Conservation (phyloP, 129 eudicot species). For the Solidago caesia region DNA sequence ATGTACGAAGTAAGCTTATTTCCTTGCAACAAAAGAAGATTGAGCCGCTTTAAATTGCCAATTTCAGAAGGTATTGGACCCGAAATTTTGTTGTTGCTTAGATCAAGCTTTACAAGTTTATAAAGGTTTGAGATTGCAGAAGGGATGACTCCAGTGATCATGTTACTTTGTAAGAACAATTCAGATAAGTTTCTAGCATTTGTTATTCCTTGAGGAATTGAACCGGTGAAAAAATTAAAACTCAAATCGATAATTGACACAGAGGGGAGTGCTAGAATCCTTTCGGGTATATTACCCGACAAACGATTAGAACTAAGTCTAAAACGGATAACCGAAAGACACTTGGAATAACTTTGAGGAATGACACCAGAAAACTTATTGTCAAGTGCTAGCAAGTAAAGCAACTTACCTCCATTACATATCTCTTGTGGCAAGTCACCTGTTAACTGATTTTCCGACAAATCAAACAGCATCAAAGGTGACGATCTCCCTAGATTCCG, state of each 20-base stretch:
- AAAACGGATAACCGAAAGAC: constrained; percentile 63
- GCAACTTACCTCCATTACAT: constrained; percentile 72
- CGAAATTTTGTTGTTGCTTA: constrained; percentile 65
- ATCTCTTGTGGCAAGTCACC: constrained; percentile 60
- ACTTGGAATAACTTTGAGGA: constrained; percentile 54
- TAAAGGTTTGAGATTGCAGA: constrained; percentile 55
- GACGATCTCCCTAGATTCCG: constrained; percentile 60
- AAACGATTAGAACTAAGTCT: constrained; percentile 63
- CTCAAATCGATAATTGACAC: constrained; percentile 72
- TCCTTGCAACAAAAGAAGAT: constrained; percentile 54
- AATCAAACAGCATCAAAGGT: constrained; percentile 48
- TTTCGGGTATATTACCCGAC: constrained; percentile 57
- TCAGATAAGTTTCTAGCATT: constrained; percentile 70
- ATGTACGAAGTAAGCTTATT: constrained; percentile 61
- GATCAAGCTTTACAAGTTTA: constrained; percentile 74
- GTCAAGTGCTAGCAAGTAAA: constrained; percentile 56
- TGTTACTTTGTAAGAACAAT: constrained; percentile 61
- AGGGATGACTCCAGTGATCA: constrained; percentile 62
- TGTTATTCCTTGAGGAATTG: constrained; percentile 47
- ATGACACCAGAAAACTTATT: constrained; percentile 63
- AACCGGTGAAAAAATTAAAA: constrained; percentile 54
- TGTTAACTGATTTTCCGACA: constrained; percentile 68
- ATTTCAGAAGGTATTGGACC: constrained; percentile 84
- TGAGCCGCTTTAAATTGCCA: constrained; percentile 54
- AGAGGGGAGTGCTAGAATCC: constrained; percentile 56